Evolutionary conservation across 2,329 filamentous ascomycete species (phyloP).

Genomic region (Pestalotiopsis sp.): DNA sequence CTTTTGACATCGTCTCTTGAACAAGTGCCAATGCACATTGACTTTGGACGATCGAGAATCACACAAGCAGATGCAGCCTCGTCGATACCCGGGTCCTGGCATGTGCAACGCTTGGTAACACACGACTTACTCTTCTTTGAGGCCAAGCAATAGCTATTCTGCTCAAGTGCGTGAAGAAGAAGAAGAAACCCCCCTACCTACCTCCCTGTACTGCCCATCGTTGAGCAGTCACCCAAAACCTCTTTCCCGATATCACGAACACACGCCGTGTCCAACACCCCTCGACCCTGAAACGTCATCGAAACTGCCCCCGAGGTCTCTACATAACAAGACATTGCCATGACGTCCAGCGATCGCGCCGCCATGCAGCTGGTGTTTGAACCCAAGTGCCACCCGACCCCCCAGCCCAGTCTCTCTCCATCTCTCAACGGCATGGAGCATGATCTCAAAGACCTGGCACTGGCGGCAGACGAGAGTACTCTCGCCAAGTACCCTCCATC

Average conservation of each 20-base stretch:
- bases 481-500: constrained; percentile 3
- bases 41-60: not conserved
- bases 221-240: too few species aligned
- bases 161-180: not conserved
- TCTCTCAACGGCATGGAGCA: not conserved
- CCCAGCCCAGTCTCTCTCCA: not conserved
- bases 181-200: too few species aligned
- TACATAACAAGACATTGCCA: not conserved
- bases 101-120: not conserved
- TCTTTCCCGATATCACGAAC: too few species aligned
- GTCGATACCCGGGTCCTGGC: not conserved
- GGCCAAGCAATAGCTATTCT: not conserved
- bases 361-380: not conserved
- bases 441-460: not conserved
- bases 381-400: not conserved
- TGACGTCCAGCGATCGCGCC: not conserved
- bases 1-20: not conserved
- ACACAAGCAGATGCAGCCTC: not conserved
- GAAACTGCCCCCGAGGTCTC: not conserved
- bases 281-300: not conserved
- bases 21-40: not conserved
- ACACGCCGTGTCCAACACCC: not conserved
- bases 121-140: not conserved
- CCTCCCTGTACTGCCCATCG: too few species aligned
- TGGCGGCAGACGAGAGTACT: not conserved